Conservation (phyloP, 306 rosid genomes). For the Rosa chinensis region DNA sequence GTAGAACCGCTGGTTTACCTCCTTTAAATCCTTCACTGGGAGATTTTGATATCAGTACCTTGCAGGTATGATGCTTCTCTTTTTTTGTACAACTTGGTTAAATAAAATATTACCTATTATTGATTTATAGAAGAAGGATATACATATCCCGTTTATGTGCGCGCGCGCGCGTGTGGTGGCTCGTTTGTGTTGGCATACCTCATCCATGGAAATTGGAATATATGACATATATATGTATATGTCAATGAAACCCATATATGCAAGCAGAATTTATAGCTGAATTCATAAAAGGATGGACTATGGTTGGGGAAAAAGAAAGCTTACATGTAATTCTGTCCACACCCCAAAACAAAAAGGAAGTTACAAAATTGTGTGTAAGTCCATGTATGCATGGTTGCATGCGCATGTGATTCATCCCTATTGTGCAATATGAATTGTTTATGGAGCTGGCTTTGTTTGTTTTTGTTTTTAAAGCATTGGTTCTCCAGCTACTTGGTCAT, state of each 20-base stretch:
- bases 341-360: background rate
- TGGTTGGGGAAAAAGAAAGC: background rate
- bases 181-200: background rate
- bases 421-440: background rate
- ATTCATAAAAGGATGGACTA: background rate
- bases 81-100: background rate
- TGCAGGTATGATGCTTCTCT: conserved; percentile 63
- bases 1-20: conserved; percentile 48
- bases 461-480: background rate
- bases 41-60: conserved; percentile 64
- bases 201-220: background rate
- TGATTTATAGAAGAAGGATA: background rate
- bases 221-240: background rate
- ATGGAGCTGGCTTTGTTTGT: background rate
- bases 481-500: conserved; percentile 3
- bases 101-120: background rate
- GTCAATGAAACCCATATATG: background rate
- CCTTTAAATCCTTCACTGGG: conserved; percentile 56
- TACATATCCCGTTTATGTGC: background rate
- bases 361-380: background rate
- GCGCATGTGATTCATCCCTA: conserved; percentile 3
- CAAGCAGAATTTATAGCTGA: background rate
- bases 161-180: background rate
- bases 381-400: background rate
- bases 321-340: background rate